Conservation (phyloP, 2,329 filamentous ascomycete species). For the Talaromyces atroroseus region DNA sequence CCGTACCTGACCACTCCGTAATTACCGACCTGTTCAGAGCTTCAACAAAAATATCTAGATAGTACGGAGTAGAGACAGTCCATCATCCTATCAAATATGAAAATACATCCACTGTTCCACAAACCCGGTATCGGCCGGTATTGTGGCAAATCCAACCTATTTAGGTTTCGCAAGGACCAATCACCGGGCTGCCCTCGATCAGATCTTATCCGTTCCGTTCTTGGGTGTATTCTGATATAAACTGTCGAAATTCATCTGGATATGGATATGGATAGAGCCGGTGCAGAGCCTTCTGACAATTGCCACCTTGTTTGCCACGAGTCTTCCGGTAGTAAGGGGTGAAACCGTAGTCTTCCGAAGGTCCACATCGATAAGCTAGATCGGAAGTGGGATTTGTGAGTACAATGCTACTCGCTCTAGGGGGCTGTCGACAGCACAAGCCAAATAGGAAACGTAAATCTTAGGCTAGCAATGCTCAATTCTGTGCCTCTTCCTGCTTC, state of each 20-base stretch:
- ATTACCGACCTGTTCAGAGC: too few species aligned
- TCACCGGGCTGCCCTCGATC: neutral
- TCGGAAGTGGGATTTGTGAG: too few species aligned
- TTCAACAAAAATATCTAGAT: too few species aligned
- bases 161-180: neutral
- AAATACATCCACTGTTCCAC: neutral
- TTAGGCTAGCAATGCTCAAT: neutral
- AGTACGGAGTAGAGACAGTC: too few species aligned
- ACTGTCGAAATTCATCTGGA: too few species aligned
- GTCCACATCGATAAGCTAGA: too few species aligned
- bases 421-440: too few species aligned
- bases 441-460: too few species aligned
- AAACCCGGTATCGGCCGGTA: conserved; percentile 6
- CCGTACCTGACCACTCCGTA: neutral
- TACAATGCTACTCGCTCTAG: too few species aligned
- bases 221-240: neutral
- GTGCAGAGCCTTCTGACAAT: neutral
- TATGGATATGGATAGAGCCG: too few species aligned
- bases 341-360: too few species aligned
- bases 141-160: conserved; percentile 1
- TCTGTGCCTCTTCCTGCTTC: neutral
- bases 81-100: neutral
- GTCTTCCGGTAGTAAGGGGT: neutral
- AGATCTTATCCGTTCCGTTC: neutral
- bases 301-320: neutral